These are phyloP conservation scores for Aspergillus latus DNA, from an alignment of 2,329 filamentous ascomycete genomes.

Conservation along the genomic window DNA sequence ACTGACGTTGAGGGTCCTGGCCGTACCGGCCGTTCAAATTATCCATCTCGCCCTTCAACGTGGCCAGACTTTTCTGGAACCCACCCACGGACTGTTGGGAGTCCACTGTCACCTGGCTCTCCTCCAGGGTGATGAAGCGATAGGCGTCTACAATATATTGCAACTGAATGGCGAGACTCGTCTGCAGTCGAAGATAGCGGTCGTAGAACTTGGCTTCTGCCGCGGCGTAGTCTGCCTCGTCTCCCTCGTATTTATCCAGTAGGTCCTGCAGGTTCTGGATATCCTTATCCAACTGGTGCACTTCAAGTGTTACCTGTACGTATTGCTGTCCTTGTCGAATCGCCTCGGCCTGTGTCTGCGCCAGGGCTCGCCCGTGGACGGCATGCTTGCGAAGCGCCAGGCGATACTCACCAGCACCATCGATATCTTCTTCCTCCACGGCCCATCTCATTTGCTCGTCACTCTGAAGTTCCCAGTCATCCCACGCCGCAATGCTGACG, in stretches of 20 bases:
- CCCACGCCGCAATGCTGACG: neutral
- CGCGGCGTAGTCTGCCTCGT: neutral
- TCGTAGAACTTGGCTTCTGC: neutral
- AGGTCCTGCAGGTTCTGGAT: neutral
- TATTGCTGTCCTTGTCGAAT: conserved; percentile 2
- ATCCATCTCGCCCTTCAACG: too few species aligned
- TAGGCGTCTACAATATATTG: neutral
- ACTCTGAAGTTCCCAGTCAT: neutral
- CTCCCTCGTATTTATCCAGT: neutral
- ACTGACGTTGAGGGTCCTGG: too few species aligned
- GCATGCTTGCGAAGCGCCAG: conserved; percentile 8
- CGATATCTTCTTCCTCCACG: neutral
- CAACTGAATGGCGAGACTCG: neutral
- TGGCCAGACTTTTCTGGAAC: neutral
- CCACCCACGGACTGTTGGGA: neutral
- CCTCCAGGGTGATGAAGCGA: neutral
- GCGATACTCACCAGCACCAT: conserved; percentile 1
- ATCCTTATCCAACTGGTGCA: neutral
- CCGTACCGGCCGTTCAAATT: too few species aligned
- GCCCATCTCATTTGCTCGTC: neutral
- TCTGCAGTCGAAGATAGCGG: neutral
- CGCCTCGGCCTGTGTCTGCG: conserved; percentile 7
- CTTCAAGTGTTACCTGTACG: neutral
- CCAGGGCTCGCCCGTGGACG: neutral
- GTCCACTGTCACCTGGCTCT: neutral